Conservation (phyloP, 2,329 filamentous ascomycete species). For the Ascochyta koolunga region DNA sequence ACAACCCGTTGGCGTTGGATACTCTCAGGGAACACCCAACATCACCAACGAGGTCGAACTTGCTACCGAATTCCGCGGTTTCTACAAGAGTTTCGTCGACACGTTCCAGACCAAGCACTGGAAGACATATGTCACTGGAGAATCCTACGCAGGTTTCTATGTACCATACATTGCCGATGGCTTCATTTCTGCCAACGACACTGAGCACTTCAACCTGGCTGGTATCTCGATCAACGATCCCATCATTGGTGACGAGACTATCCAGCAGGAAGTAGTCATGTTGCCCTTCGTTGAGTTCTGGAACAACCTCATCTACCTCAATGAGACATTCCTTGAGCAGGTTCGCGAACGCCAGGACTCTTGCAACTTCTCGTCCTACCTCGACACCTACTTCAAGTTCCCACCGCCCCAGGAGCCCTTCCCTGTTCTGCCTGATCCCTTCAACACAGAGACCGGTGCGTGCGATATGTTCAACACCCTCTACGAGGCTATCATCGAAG, state of each 20-base stretch:
- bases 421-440: constrained; percentile 36
- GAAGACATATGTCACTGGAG: constrained; percentile 62
- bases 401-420: constrained; percentile 47
- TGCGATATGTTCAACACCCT: constrained; percentile 52
- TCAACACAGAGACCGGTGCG: constrained; percentile 27
- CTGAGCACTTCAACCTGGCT: constrained; percentile 58
- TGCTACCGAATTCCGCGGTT: constrained; percentile 55
- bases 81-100: constrained; percentile 62
- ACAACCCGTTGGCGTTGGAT: constrained; percentile 57
- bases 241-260: constrained; percentile 50
- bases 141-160: constrained; percentile 63
- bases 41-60: constrained; percentile 57
- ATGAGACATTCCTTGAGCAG: constrained; percentile 49
- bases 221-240: constrained; percentile 59
- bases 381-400: constrained; percentile 47
- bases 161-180: constrained; percentile 63
- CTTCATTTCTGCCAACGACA: constrained; percentile 60
- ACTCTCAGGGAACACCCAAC: constrained; percentile 51
- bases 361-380: constrained; percentile 33
- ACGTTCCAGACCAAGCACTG: constrained; percentile 60
- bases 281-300: constrained; percentile 49
- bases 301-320: constrained; percentile 51
- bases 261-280: constrained; percentile 46
- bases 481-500: constrained; percentile 47
- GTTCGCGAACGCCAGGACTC: constrained; percentile 41